Evolutionary conservation across 768 basidiomycete species (phyloP).

Genomic region (Russula virescens): DNA sequence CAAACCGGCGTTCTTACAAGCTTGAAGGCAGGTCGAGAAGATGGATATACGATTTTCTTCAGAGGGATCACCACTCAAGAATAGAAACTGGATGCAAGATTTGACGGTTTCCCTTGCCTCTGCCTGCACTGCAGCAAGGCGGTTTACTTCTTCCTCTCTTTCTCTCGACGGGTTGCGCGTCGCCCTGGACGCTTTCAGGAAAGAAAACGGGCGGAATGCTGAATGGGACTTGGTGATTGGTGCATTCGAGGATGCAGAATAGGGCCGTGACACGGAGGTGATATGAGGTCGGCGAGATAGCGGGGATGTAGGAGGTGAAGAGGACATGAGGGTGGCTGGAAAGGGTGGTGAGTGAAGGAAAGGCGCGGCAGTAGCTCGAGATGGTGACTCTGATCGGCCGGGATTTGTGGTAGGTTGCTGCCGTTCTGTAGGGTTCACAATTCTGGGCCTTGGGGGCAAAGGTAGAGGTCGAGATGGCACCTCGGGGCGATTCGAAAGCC

Average conservation of each 20-base stretch:
- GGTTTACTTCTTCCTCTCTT: not conserved
- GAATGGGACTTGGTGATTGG: conserved; percentile 2
- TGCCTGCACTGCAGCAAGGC: not conserved
- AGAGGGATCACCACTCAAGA: conserved; percentile 31
- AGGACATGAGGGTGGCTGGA: not conserved
- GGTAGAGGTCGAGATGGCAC: not conserved
- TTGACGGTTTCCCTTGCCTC: not conserved
- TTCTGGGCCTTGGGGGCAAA: not conserved
- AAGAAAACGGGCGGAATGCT: conserved; percentile 3
- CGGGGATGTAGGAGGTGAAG: not conserved
- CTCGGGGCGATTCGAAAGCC: not conserved
- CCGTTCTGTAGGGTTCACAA: not conserved
- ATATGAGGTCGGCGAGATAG: not conserved
- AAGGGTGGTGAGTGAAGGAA: not conserved
- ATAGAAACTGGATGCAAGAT: conserved; percentile 29
- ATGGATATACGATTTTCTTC: conserved; percentile 34
- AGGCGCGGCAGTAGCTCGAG: not conserved
- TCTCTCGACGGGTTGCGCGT: conserved; percentile 1
- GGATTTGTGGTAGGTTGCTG: not conserved
- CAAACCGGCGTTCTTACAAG: conserved; percentile 44
- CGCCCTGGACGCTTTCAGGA: not conserved
- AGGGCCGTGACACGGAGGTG: not conserved
- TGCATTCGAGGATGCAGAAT: not conserved
- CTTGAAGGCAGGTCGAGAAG: conserved; percentile 55
- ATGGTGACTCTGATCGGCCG: not conserved